Base-by-base conservation (phyloP, 257 asterid species). In the Salvia rosmarinus region DNA sequence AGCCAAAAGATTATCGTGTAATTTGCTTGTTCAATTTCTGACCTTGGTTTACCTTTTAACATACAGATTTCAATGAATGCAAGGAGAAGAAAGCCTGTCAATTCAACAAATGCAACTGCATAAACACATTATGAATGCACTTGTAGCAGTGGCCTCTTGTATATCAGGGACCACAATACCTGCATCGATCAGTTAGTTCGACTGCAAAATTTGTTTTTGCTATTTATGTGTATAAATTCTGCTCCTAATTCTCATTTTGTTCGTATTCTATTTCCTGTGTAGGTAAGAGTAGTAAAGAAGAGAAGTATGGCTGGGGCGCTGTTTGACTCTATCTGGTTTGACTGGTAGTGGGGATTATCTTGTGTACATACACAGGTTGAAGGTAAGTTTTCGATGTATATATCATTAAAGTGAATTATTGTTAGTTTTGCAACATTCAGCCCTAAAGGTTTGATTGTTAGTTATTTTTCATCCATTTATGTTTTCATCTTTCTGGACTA, bases 181-280 rank as follows among this genome's bases (percentile, higher is more conserved):
- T 89, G 97, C 95, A 91, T 91, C n/a, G n/a, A n/a, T n/a, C 80
- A 86, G 97, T 91, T 67, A 78, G 93, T 83, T 65, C 32, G 43
- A 49, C 28, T 63, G 43, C 52, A 57, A 37, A 12, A 30, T 19
- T 32, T 58, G 2, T 90, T 2, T 71, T 64, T 64, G 28, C 59
- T 51, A 16, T 56, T 21, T 19, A 51, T 51, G 39, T 58, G 44
- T 62, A 10, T 32, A 16, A 13, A 51, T 3, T 9, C 23, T 54
- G 16, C 25, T 4, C 23, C 47, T 47, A 44, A 61, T 75, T 17
- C 11, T 46, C 34, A 9, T 35, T 34, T 32, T 70, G 35, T 75
- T 44, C n/a, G 23, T 17, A 0, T 61, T 5, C 20, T 19, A 58
- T 63, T 72, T 65, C 70, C 67, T 70, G 59, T 74, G 76, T 86